These are phyloP conservation scores for Annona squamosa DNA, from an alignment of 164 flowering plant genomes.

Conservation along the genomic window DNA sequence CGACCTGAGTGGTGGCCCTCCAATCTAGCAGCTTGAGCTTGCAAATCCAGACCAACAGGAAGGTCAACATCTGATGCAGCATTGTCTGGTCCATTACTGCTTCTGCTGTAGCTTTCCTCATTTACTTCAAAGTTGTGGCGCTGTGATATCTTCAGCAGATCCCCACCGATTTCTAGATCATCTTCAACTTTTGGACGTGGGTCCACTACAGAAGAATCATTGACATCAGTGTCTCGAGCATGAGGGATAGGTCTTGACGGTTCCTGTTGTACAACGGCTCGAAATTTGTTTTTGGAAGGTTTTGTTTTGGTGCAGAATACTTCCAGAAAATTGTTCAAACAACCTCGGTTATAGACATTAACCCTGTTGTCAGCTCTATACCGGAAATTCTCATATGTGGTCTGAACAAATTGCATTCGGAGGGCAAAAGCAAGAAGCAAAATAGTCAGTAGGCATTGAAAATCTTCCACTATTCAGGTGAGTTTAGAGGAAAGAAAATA, in stretches of 20 bases:
- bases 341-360: constrained; percentile 64
- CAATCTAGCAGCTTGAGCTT: constrained; percentile 34
- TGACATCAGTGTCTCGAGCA: constrained; percentile 38
- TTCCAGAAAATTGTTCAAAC: constrained; percentile 60
- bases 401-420: constrained; percentile 34
- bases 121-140: constrained; percentile 61
- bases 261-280: constrained; percentile 63
- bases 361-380: constrained; percentile 67
- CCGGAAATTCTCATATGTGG: constrained; percentile 87
- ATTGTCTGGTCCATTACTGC: constrained; percentile 51
- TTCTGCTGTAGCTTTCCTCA: constrained; percentile 62
- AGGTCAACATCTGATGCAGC: constrained; percentile 51
- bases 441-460: neutral
- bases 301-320: constrained; percentile 61
- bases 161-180: constrained; percentile 81
- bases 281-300: constrained; percentile 80
- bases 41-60: constrained; percentile 38
- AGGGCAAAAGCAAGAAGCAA: too few species aligned
- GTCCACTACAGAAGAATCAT: constrained; percentile 37
- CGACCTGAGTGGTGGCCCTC: constrained; percentile 53
- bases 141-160: constrained; percentile 71
- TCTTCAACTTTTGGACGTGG: constrained; percentile 82
- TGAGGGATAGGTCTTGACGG: constrained; percentile 34
- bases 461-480: neutral
- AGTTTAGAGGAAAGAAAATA: neutral